A percentile compares a stretch with the other conserved stretches of the same genome.
phyloP scores from a whole-genome alignment of 2,329 filamentous ascomycete genomes.

The Scytalidium sp. region DNA sequence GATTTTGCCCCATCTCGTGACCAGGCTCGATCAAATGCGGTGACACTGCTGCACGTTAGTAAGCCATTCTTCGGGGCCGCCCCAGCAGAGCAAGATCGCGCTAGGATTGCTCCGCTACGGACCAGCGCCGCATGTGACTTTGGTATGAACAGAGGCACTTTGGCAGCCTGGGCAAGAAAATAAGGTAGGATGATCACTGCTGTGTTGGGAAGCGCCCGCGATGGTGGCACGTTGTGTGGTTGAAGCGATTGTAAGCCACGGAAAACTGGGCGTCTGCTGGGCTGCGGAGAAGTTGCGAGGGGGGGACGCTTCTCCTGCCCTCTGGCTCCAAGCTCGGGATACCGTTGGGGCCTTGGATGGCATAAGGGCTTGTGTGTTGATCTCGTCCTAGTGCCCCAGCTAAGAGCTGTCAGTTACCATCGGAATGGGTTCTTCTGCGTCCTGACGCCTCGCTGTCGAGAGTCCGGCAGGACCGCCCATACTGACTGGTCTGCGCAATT shows the following conservation, averaged over 20 bases:
- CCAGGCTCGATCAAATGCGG: too few relatives aligned
- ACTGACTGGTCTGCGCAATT: too few relatives aligned
- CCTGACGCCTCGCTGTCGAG: background rate
- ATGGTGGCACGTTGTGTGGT: slow-evolving; percentile 2
- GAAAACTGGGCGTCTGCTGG: background rate
- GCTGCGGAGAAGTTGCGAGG: background rate
- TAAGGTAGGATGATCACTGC: slow-evolving; percentile 20
- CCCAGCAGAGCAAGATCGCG: background rate
- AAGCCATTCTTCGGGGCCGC: too few relatives aligned
- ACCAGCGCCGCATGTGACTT: background rate
- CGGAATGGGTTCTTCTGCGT: background rate
- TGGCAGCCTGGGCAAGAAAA: slow-evolving; percentile 8
- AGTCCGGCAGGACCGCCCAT: too few relatives aligned
- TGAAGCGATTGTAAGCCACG: background rate
- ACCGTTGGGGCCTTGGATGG: background rate
- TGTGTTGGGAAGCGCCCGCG: slow-evolving; percentile 7
- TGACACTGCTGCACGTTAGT: too few relatives aligned
- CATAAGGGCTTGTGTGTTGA: background rate
- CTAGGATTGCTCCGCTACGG: background rate
- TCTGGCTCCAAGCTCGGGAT: background rate
- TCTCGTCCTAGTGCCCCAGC: background rate
- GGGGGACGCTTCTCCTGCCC: too few relatives aligned
- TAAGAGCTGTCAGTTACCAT: background rate
- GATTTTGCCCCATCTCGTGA: too few relatives aligned
- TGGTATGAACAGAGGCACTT: too few relatives aligned